Evolutionary conservation across 495 filamentous ascomycete species (phyloP), one percentile per base, ranked within the genome.

Genomic region (Rusavskia elegans): DNA sequence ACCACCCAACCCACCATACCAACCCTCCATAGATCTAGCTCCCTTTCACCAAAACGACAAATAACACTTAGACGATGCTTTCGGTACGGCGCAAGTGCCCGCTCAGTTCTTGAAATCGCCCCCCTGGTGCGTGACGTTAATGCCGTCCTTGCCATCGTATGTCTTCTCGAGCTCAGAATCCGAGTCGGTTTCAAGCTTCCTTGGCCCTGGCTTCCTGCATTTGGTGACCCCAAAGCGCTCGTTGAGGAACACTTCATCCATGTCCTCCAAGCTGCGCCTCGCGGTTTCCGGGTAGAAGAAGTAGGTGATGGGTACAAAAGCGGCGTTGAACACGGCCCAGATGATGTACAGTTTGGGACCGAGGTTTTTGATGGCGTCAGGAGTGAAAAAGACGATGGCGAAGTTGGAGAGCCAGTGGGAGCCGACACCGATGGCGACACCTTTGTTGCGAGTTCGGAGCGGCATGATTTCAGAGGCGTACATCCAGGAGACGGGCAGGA

Each of bases 381-480:
- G 71, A 4, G 71, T 73, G 52, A 73, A 64, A 63, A 70, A 69
- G 54, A 72, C 71, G 20, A 75, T 63, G 23, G 66, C 63, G 44
- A 72, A 73, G 62, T 73, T 72, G 56, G 50, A 62, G 52, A 73
- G 61, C 71, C 71, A 72, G 66, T 72, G 70, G 53, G 61, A 63
- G 51, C 66, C 69, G 27, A 68, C 71, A 10, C 67, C 69, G 23
- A 67, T 60, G n/a, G 69, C 63, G 44, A 65, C 64, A 29, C 64
- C 83, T 69, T 83, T 84, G 37, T 81, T 77, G 64, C 85, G 76
- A 37, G 82, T 78, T 53, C 83, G 77, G 30, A 85, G 71, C 16
- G 87, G 81, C 69, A 80, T 84, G 56, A 90, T 72, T 63, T 89
- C 81, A 20, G 85, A 73, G 23, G 83, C 81, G 63, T 89, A 87